Base-by-base conservation (phyloP, 163 green algal genomes). In the Chloroidium sp. region DNA sequence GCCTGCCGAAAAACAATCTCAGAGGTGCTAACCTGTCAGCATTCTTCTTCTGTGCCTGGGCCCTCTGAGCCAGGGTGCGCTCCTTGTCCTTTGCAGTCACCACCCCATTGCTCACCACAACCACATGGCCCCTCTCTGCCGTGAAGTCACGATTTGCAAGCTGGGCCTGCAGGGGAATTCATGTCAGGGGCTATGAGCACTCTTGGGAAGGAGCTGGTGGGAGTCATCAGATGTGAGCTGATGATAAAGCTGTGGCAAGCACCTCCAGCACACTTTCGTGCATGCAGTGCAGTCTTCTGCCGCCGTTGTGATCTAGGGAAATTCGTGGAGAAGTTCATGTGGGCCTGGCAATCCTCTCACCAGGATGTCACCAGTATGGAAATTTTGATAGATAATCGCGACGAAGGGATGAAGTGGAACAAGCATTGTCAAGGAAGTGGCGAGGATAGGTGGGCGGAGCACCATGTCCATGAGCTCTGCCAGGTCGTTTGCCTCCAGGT, bases 381-480 rank as follows among this genome's bases (percentile, higher is more conserved):
- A 77, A 61, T 4, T n/a, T 58, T 0, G 13, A 62, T 61, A 8
- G 2, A 62, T 36, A 36, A 36, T 36, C 36, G 36, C 36, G 36
- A 36, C 36, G 36, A 36, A 36, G 36, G 36, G 36, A 36, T 36
- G 36, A 36, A 36, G 36, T 36, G 36, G 36, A 36, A 36, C 36
- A 36, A 36, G 36, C 36, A 36, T 36, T 36, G 36, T 36, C 36
- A 36, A 36, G 36, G 36, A 36, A 36, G 36, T 36, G 36, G 36
- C 36, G 36, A 36, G 36, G 36, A 36, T 36, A 36, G 2, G 61
- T 3, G 36, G 62, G 1, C 1, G 36, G 61, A 86, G 2, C 79
- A 96, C 95, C 92, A 98, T 97, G 59, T 84, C 88, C 90, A 99
- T 94, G n/a, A 99, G 86, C 85, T 98, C 95, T 3, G 95, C 92